Percentiles rank a stretch among this genome's conserved stretches.
Evolutionary conservation across 2,329 filamentous ascomycete species (phyloP).

Genomic region (Epichloe gansuensis): DNA sequence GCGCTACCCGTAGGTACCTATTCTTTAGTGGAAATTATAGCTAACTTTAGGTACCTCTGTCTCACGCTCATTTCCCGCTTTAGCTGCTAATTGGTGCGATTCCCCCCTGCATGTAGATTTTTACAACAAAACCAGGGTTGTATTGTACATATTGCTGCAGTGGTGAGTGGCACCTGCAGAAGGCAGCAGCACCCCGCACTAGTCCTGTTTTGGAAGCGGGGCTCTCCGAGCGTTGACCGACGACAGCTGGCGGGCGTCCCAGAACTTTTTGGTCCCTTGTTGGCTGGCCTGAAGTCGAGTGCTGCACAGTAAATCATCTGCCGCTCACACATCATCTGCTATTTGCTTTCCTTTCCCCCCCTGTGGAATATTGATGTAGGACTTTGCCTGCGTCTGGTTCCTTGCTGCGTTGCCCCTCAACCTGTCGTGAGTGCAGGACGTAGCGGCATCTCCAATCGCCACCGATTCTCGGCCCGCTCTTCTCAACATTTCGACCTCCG

Average conservation of each 20-base stretch:
- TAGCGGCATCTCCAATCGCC: not conserved
- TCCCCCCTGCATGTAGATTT: too few relatives aligned
- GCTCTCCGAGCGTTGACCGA: conserved; percentile 10
- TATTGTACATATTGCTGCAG: too few relatives aligned
- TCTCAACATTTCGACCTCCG: not conserved
- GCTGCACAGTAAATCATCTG: not conserved
- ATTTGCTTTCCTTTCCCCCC: not conserved
- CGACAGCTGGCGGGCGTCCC: not conserved
- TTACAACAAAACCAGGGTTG: too few relatives aligned
- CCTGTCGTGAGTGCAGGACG: not conserved
- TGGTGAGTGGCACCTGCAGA: not conserved
- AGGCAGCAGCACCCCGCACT: conserved; percentile 15
- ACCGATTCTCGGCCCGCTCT: conserved; percentile 4
- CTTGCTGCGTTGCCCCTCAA: not conserved
- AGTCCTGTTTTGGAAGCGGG: conserved; percentile 14
- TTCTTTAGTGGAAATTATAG: too few relatives aligned
- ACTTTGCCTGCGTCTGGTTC: not conserved
- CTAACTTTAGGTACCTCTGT: too few relatives aligned
- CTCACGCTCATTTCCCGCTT: too few relatives aligned
- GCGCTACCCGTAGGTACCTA: too few relatives aligned
- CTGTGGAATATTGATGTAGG: not conserved
- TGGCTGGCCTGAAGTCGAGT: not conserved
- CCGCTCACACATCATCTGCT: not conserved
- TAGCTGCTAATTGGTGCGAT: too few relatives aligned
- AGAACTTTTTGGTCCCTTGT: not conserved